These are phyloP conservation scores for Gossypium aridum DNA, from an alignment of 441 rosid species.

Conservation along the genomic window DNA sequence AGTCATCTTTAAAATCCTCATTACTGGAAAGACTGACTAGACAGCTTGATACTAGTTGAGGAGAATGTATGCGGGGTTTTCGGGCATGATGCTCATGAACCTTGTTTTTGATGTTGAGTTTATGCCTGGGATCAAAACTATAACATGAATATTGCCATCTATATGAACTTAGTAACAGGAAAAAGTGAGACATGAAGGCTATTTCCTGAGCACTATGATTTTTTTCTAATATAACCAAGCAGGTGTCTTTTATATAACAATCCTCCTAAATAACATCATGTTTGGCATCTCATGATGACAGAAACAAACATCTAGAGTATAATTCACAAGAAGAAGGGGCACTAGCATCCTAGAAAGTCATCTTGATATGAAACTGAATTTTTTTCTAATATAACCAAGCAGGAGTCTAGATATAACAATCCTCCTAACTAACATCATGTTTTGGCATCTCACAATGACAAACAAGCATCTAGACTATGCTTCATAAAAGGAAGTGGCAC, in stretches of 20 bases:
- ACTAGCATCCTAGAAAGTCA: not conserved
- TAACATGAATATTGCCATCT: constrained; percentile 5
- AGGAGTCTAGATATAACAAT: not conserved
- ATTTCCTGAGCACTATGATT: not conserved
- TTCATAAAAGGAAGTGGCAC: not conserved
- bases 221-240: not conserved
- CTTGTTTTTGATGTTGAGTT: constrained; percentile 66
- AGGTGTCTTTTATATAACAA: not conserved
- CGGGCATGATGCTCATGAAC: constrained; percentile 37
- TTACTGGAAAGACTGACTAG: constrained; percentile 40
- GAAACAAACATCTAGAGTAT: not conserved
- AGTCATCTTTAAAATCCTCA: constrained; percentile 69
- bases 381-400: not conserved
- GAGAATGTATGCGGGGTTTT: constrained; percentile 36
- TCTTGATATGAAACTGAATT: too few relatives aligned
- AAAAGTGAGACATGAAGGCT: not conserved
- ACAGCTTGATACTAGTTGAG: constrained; percentile 29
- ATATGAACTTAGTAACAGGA: not conserved
- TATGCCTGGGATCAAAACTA: constrained; percentile 50
- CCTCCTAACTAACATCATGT: not conserved
- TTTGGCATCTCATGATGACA: not conserved
- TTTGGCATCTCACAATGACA: not conserved
- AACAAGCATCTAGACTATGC: not conserved
- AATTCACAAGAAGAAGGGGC: not conserved
- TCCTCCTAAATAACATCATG: not conserved